Conservation (phyloP, 2,329 filamentous ascomycete species). For the Sordariomycetes sp. region DNA sequence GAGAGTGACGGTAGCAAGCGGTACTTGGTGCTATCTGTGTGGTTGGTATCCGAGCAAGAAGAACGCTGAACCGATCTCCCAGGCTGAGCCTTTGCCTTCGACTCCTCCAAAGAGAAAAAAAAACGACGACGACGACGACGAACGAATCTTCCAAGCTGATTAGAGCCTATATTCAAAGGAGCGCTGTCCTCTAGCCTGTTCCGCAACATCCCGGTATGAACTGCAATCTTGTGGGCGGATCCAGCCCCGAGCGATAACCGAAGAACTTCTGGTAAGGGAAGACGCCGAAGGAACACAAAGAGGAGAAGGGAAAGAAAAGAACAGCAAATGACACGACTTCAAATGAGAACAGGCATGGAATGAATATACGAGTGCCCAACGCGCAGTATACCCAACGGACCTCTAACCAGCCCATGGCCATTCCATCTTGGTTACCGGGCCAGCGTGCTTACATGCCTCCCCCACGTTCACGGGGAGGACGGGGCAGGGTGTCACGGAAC, state of each 20-base stretch:
- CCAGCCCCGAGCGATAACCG: background rate
- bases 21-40: background rate
- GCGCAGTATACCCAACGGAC: background rate
- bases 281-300: background rate
- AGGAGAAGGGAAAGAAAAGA: background rate
- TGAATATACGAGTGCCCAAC: background rate
- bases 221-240: background rate
- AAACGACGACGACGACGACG: too few relatives aligned
- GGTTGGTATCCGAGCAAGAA: background rate
- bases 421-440: background rate
- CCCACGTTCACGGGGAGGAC: background rate
- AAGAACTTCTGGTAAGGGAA: background rate
- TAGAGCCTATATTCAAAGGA: background rate
- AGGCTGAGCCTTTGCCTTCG: too few relatives aligned
- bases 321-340: background rate
- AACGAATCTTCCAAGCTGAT: background rate
- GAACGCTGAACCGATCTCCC: too few relatives aligned
- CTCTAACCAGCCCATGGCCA: background rate
- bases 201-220: background rate
- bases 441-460: background rate
- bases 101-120: background rate
- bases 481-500: background rate
- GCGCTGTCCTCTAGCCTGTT: background rate
- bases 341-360: background rate
- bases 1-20: background rate